These are phyloP conservation scores for Jaenimonas drosophilae DNA, from an alignment of 208 protist genomes.

Conservation along the genomic window DNA sequence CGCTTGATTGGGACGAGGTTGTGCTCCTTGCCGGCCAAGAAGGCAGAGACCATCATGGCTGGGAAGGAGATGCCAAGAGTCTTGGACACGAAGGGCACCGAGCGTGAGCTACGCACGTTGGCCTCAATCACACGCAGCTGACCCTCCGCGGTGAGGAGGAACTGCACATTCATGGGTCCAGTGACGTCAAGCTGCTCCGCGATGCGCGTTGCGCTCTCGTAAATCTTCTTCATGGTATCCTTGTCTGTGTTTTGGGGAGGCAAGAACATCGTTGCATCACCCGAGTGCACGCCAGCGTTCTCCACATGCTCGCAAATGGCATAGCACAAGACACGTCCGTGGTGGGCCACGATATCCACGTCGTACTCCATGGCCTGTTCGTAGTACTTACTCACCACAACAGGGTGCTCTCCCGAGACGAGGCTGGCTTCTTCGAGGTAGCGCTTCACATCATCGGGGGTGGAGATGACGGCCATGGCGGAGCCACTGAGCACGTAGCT, in stretches of 20 bases:
- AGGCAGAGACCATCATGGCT: constrained; percentile 75
- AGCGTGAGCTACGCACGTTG: constrained; percentile 96
- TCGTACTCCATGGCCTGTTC: constrained; percentile 97
- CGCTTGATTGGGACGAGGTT: constrained; percentile 77
- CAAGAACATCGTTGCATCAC: constrained; percentile 95
- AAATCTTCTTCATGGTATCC: constrained; percentile 76
- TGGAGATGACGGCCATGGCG: constrained; percentile 95
- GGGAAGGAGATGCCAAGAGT: constrained; percentile 94
- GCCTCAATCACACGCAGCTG: constrained; percentile 96
- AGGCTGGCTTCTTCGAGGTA: constrained; percentile 91
- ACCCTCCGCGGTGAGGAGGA: constrained; percentile 94
- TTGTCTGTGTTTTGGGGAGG: constrained; percentile 85
- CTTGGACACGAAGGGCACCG: constrained; percentile 98
- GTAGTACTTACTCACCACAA: constrained; percentile 98
- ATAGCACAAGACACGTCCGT: constrained; percentile 93
- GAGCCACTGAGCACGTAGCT: constrained; percentile 97
- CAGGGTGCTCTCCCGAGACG: constrained; percentile 87
- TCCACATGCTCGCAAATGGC: constrained; percentile 98
- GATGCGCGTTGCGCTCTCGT: constrained; percentile 79
- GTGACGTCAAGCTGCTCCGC: constrained; percentile 87
- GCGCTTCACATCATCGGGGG: constrained; percentile 81
- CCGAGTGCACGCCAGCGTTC: constrained; percentile 97
- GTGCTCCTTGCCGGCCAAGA: constrained; percentile 58
- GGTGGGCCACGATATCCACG: constrained; percentile 96
- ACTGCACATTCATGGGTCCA: constrained; percentile 99